Percentiles rank a stretch among this genome's conserved stretches.
Conservation (phyloP, 768 basidiomycete genomes). For the Tremella fuciformis region DNA sequence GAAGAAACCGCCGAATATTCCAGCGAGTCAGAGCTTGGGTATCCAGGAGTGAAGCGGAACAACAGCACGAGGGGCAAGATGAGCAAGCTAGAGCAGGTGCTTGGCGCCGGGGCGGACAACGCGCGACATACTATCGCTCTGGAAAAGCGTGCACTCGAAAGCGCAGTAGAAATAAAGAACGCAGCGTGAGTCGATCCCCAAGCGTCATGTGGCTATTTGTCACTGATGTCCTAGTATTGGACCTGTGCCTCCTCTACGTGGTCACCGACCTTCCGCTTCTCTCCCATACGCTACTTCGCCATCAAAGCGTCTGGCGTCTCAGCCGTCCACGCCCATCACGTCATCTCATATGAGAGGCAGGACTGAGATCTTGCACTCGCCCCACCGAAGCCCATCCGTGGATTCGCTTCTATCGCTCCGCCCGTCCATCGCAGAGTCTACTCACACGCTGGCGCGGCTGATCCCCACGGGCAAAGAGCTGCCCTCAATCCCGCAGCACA, state of each 20-base stretch:
- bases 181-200: not conserved
- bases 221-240: constrained; percentile 7
- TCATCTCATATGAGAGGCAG: not conserved
- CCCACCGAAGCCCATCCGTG: constrained; percentile 17
- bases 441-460: constrained; percentile 26
- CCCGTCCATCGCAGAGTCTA: constrained; percentile 31
- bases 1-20: constrained; percentile 12
- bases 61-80: constrained; percentile 1
- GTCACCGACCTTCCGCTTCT: constrained; percentile 18
- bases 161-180: constrained; percentile 4
- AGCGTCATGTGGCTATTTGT: not conserved
- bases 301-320: not conserved
- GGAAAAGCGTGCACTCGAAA: constrained; percentile 18
- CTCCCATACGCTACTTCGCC: constrained; percentile 4
- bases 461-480: constrained; percentile 10
- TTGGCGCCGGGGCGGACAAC: constrained; percentile 36
- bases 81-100: constrained; percentile 32
- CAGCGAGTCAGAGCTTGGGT: constrained; percentile 10
- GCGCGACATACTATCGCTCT: constrained; percentile 28
- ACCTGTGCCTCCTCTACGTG: constrained; percentile 19
- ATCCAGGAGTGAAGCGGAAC: not conserved
- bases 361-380: not conserved
- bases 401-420: constrained; percentile 35
- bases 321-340: constrained; percentile 5
- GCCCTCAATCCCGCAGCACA: not conserved